Conservation (phyloP, 129 eudicot species). For the Rutidosis leptorrhynchoides region DNA sequence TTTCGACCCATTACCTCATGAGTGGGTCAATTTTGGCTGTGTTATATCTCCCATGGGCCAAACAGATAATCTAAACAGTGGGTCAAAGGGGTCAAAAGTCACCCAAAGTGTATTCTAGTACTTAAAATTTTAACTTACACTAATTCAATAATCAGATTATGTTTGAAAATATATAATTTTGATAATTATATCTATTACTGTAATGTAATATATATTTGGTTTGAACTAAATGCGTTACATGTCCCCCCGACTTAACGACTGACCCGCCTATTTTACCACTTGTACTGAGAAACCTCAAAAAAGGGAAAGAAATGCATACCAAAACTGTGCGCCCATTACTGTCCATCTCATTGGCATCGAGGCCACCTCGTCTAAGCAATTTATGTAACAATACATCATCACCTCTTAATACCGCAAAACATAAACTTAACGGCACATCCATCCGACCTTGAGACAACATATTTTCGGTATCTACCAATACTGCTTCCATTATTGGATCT, state of each 20-base stretch:
- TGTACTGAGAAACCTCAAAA: background rate
- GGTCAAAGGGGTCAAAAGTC: background rate
- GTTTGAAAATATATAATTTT: no score
- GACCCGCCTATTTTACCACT: slow-evolving; percentile 5
- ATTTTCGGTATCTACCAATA: slow-evolving; percentile 53
- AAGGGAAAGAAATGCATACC: slow-evolving; percentile 41
- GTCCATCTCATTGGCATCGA: slow-evolving; percentile 66
- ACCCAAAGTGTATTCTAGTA: background rate
- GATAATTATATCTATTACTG: background rate
- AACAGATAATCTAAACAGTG: no score
- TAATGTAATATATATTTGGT: background rate
- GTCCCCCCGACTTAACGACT: background rate
- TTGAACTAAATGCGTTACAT: background rate
- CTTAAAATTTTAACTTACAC: background rate
- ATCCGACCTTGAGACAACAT: slow-evolving; percentile 70
- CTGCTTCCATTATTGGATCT: slow-evolving; percentile 54
- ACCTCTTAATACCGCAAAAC: slow-evolving; percentile 72
- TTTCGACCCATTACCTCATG: background rate
- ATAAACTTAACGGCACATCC: slow-evolving; percentile 79
- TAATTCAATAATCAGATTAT: background rate
- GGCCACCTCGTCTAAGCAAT: slow-evolving; percentile 66
- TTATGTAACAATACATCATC: slow-evolving; percentile 62
- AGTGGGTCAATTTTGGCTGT: background rate
- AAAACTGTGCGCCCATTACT: slow-evolving; percentile 55
- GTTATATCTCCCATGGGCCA: background rate